A percentile compares a stretch with the other conserved stretches of the same genome.
Conservation (phyloP, 176 grass and related monocot species). For the Triticum urartu region DNA sequence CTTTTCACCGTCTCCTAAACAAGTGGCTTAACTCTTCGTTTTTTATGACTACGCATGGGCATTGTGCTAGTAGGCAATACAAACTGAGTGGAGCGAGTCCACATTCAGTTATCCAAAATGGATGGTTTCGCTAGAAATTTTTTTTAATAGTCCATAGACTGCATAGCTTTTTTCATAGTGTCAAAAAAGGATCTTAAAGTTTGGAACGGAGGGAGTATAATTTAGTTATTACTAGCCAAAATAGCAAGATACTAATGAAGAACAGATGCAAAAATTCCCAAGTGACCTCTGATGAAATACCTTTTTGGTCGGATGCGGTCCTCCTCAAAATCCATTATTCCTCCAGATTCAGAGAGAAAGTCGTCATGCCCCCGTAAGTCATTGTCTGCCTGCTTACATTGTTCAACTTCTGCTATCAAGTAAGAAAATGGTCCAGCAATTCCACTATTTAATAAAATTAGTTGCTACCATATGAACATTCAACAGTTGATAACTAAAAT, state of each 20-base stretch:
- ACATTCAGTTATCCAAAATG: background rate
- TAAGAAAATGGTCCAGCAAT: conserved; percentile 81
- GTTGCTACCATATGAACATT: conserved; percentile 40
- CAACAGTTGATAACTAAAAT: conserved; percentile 14
- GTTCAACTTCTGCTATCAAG: conserved; percentile 95
- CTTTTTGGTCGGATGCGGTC: conserved; percentile 95
- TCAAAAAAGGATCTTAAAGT: too few relatives aligned
- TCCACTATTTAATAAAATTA: conserved; percentile 57
- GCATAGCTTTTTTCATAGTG: background rate
- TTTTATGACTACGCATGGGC: too few relatives aligned
- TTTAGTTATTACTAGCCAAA: background rate
- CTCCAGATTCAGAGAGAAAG: conserved; percentile 86
- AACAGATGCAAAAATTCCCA: background rate
- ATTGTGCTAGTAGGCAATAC: background rate
- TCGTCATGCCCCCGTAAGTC: conserved; percentile 79
- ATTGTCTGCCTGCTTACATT: conserved; percentile 94
- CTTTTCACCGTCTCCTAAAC: too few relatives aligned
- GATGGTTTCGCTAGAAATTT: background rate
- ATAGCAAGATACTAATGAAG: background rate
- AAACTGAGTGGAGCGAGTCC: background rate
- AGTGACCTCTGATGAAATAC: conserved; percentile 33
- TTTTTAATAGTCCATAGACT: background rate
- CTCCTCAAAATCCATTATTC: conserved; percentile 99
- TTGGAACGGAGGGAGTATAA: background rate
- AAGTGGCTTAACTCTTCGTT: too few relatives aligned